Evolutionary conservation across 148 eudicot species (phyloP).

Genomic region (Pharnaceum exiguum): DNA sequence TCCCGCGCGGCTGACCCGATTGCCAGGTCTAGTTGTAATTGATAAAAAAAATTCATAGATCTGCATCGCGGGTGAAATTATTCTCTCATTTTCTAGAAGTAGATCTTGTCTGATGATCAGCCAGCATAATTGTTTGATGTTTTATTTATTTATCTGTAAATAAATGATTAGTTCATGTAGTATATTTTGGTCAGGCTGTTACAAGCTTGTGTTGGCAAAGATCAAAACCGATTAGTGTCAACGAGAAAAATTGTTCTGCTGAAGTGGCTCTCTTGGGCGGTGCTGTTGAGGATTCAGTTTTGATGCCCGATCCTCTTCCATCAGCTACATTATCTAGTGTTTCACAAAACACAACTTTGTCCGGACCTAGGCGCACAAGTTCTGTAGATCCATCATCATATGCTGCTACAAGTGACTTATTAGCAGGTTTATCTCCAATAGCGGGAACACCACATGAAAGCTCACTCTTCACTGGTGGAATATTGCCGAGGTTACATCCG

Average conservation of each 20-base stretch:
- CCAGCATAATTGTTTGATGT: not conserved
- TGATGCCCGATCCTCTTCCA: slow-evolving; percentile 98
- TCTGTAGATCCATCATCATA: slow-evolving; percentile 50
- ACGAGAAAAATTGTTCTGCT: slow-evolving; percentile 65
- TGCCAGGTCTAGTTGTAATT: no score
- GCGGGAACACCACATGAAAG: slow-evolving; percentile 64
- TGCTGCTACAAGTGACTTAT: slow-evolving; percentile 28
- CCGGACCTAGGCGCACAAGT: slow-evolving; percentile 53
- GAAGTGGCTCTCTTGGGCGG: slow-evolving; percentile 85
- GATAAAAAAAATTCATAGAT: no score
- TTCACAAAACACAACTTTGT: slow-evolving; percentile 37
- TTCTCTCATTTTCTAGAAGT: no score
- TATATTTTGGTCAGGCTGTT: slow-evolving; percentile 60
- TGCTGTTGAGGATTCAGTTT: slow-evolving; percentile 76
- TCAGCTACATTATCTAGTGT: slow-evolving; percentile 45
- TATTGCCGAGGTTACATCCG: slow-evolving; percentile 67
- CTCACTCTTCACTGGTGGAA: slow-evolving; percentile 54
- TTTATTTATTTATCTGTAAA: no score
- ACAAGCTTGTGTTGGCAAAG: slow-evolving; percentile 96
- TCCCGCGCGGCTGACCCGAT: no score
- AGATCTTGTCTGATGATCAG: no score
- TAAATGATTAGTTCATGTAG: not conserved
- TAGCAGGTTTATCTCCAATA: slow-evolving; percentile 28
- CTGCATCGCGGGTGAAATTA: no score
- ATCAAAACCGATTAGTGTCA: slow-evolving; percentile 63